Evolutionary conservation across 2,329 filamentous ascomycete species (phyloP).

Genomic region (Blastomyces emzantsi): DNA sequence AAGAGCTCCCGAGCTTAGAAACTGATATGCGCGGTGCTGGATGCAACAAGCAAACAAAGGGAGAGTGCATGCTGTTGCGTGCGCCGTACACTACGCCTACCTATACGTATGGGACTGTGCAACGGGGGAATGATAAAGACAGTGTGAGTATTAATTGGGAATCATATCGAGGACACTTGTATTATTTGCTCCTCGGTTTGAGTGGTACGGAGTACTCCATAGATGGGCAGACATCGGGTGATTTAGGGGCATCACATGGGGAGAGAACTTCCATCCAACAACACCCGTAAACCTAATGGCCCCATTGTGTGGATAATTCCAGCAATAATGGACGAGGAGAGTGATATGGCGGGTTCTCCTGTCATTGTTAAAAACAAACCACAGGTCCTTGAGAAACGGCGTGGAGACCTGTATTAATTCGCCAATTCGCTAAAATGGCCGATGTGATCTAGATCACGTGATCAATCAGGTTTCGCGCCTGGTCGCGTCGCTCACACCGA

Average conservation of each 20-base stretch:
- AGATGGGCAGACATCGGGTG: not conserved
- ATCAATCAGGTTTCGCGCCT: not conserved
- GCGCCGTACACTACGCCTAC: not conserved
- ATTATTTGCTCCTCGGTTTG: not conserved
- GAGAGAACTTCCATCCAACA: not conserved
- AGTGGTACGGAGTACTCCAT: no score
- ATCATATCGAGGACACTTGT: not conserved
- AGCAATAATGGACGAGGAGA: not conserved
- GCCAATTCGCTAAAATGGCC: not conserved
- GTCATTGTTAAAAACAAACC: not conserved
- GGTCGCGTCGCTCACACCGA: not conserved
- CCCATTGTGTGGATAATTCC: not conserved
- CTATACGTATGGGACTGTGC: not conserved
- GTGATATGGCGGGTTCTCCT: not conserved
- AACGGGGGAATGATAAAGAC: not conserved
- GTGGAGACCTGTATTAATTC: not conserved
- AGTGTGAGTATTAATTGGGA: not conserved
- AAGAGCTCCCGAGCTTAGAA: not conserved
- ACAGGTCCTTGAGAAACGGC: no score
- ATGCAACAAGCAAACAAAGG: not conserved
- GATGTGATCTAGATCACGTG: not conserved
- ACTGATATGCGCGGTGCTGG: not conserved
- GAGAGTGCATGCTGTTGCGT: no score
- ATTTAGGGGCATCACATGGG: constrained; percentile 1
- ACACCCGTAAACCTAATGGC: not conserved